Evolutionary conservation across 2,329 filamentous ascomycete genomes (phyloP).

Genomic region (Hirsutella thompsonii): DNA sequence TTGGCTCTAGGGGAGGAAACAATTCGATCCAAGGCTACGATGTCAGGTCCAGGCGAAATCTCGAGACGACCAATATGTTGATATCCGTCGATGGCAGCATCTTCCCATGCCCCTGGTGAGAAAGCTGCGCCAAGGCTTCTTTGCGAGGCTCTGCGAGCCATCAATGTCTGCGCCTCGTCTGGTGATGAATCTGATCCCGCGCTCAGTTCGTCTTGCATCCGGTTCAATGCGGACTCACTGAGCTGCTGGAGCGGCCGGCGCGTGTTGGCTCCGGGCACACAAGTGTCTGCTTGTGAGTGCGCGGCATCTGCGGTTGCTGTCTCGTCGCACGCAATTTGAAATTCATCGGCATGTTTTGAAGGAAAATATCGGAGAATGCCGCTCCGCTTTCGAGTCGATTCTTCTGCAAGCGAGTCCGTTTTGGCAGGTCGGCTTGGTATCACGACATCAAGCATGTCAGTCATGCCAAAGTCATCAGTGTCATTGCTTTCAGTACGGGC

Average conservation of each 20-base stretch:
- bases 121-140: not conserved
- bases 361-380: constrained; percentile 20
- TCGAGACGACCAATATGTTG: too few relatives aligned
- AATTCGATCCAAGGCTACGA: not conserved
- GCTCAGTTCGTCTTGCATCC: constrained; percentile 6
- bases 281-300: not conserved
- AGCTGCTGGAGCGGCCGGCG: constrained; percentile 9
- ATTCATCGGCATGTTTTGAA: constrained; percentile 9
- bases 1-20: not conserved
- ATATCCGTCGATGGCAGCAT: not conserved
- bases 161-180: not conserved
- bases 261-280: not conserved
- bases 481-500: constrained; percentile 16
- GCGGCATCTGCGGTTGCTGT: constrained; percentile 14
- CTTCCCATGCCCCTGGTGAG: not conserved
- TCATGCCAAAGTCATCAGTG: constrained; percentile 14
- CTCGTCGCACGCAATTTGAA: constrained; percentile 21
- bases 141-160: not conserved
- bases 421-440: constrained; percentile 9
- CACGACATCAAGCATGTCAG: constrained; percentile 12
- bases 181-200: constrained; percentile 3
- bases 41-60: too few relatives aligned
- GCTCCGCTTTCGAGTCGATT: constrained; percentile 6
- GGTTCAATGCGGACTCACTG: constrained; percentile 8
- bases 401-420: not conserved